Conservation (phyloP, 371 early-diverging fungal species). For the Mortierella sp. region DNA sequence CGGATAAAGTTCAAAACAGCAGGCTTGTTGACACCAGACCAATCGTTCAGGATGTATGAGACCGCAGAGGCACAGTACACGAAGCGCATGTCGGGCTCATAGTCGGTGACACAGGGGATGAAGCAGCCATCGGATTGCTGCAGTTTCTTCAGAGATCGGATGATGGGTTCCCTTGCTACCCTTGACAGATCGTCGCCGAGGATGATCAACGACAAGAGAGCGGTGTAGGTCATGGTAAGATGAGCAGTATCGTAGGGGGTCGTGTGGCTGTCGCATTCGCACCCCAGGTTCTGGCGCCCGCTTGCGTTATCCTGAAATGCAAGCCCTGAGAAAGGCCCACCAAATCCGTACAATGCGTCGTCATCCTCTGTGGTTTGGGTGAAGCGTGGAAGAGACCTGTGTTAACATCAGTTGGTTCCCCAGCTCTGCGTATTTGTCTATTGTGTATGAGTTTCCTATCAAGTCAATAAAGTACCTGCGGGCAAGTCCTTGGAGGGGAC, state of each 20-base stretch:
- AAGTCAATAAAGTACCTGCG: conserved; percentile 3
- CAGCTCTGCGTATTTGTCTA: background rate
- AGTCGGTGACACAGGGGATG: conserved; percentile 37
- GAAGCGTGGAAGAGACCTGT: background rate
- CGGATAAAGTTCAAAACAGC: conserved; percentile 75
- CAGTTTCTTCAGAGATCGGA: conserved; percentile 64
- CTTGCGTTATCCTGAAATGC: conserved; percentile 56
- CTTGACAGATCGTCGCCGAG: conserved; percentile 92
- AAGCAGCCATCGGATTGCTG: conserved; percentile 67
- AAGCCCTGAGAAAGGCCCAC: conserved; percentile 79
- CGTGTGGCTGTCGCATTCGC: conserved; percentile 32
- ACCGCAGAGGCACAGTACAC: conserved; percentile 92
- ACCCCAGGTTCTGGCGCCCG: conserved; percentile 15
- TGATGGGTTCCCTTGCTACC: conserved; percentile 81
- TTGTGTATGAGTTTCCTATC: background rate
- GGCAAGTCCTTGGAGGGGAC: conserved; percentile 15
- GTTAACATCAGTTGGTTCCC: background rate
- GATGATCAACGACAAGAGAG: conserved; percentile 80
- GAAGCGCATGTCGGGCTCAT: conserved; percentile 92
- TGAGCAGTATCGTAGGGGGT: conserved; percentile 75
- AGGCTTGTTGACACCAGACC: conserved; percentile 82
- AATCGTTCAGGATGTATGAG: conserved; percentile 88
- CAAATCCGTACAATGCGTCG: conserved; percentile 71
- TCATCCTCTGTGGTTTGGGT: conserved; percentile 10
- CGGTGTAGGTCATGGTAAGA: conserved; percentile 95